These are phyloP conservation scores for Ascocoryne sarcoides DNA, from an alignment of 2,329 filamentous ascomycete genomes.

Conservation along the genomic window DNA sequence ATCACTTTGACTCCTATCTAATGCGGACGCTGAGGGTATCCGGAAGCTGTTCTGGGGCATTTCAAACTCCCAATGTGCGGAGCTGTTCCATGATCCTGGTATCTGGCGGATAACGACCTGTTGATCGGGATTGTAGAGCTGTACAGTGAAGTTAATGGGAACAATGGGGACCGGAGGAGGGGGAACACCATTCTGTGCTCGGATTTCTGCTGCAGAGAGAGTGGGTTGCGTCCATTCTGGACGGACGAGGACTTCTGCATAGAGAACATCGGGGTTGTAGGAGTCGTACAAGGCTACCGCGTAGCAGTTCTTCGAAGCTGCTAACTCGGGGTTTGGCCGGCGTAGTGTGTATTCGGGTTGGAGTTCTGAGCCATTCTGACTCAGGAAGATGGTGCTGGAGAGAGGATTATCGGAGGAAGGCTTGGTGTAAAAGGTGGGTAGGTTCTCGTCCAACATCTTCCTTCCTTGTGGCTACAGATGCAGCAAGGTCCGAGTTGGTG, in stretches of 20 bases:
- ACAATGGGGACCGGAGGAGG: slow-evolving; percentile 63
- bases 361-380: slow-evolving; percentile 73
- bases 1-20: slow-evolving; percentile 63
- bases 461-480: slow-evolving; percentile 7
- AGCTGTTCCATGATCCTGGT: slow-evolving; percentile 70
- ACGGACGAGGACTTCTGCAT: slow-evolving; percentile 73
- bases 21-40: slow-evolving; percentile 63
- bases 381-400: slow-evolving; percentile 46
- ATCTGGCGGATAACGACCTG: slow-evolving; percentile 62
- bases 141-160: slow-evolving; percentile 71
- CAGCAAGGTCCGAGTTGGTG: slow-evolving; percentile 7
- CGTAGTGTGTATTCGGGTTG: slow-evolving; percentile 72
- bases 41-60: slow-evolving; percentile 81
- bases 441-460: slow-evolving; percentile 82
- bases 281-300: slow-evolving; percentile 79
- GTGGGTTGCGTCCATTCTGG: slow-evolving; percentile 81
- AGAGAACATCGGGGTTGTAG: slow-evolving; percentile 71
- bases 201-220: slow-evolving; percentile 71
- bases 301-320: slow-evolving; percentile 72
- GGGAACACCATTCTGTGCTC: slow-evolving; percentile 55
- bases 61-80: slow-evolving; percentile 83
- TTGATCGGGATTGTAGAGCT: slow-evolving; percentile 92
- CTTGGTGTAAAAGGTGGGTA: slow-evolving; percentile 62
- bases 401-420: slow-evolving; percentile 41
- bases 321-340: slow-evolving; percentile 61